These are phyloP conservation scores for Carnegiea gigantea DNA, from an alignment of 179 eudicot species.

Conservation along the genomic window DNA sequence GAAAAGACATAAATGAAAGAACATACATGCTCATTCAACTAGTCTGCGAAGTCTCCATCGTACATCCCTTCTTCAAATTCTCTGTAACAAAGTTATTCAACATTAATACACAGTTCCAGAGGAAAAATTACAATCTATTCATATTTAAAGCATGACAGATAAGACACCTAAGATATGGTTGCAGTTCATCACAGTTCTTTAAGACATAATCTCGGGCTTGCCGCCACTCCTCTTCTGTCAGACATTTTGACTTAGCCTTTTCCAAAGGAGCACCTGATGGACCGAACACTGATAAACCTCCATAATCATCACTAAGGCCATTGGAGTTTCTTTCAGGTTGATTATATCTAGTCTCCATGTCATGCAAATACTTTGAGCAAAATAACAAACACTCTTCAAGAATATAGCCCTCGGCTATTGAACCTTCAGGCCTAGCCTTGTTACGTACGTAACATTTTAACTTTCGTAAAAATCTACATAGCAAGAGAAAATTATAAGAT, in stretches of 20 bases:
- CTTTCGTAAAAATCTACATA: neutral
- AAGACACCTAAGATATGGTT: neutral
- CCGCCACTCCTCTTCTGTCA: neutral
- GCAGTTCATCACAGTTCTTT: neutral
- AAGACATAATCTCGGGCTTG: conserved; percentile 2
- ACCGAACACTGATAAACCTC: conserved; percentile 8
- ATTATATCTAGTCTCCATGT: conserved; percentile 4
- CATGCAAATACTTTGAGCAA: conserved; percentile 22
- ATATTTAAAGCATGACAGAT: too few species aligned
- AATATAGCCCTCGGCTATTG: conserved; percentile 11
- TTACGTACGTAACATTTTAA: conserved; percentile 24
- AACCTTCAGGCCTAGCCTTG: neutral
- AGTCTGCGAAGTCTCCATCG: too few species aligned
- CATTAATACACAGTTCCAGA: too few species aligned
- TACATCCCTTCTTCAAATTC: too few species aligned
- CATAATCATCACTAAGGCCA: neutral
- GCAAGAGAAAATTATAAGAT: neutral
- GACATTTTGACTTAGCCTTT: neutral
- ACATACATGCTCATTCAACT: too few species aligned
- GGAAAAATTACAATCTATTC: too few species aligned
- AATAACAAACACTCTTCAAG: conserved; percentile 20
- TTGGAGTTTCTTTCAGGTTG: conserved; percentile 1
- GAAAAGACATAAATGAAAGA: too few species aligned
- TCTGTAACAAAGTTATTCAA: too few species aligned
- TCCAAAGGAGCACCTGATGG: neutral